Conservation (phyloP, 768 basidiomycete genomes). For the Gyrodon lividus region DNA sequence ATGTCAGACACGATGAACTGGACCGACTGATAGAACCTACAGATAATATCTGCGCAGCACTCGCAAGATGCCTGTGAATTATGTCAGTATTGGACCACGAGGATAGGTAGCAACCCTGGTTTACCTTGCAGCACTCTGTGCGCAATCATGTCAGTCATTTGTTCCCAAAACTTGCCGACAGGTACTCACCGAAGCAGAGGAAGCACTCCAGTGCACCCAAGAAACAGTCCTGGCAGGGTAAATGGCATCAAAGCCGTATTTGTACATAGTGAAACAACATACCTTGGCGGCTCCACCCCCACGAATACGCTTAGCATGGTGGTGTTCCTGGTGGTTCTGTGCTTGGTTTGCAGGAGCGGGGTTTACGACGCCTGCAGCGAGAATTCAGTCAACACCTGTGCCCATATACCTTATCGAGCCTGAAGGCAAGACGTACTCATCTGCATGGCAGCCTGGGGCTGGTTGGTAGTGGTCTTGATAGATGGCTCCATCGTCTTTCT, state of each 20-base stretch:
- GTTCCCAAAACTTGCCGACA: not conserved
- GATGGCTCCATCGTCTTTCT: conserved; percentile 30
- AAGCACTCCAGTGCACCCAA: conserved; percentile 61
- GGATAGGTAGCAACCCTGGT: not conserved
- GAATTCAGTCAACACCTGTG: not conserved
- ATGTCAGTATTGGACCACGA: not conserved
- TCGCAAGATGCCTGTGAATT: conserved; percentile 62
- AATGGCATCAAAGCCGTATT: not conserved
- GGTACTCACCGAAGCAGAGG: conserved; percentile 65
- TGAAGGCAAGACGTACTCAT: conserved; percentile 53
- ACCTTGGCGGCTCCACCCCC: conserved; percentile 74
- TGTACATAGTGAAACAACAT: not conserved
- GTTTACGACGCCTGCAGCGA: conserved; percentile 44
- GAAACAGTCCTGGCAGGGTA: conserved; percentile 58
- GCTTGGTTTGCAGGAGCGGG: conserved; percentile 37
- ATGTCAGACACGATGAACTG: conserved; percentile 2
- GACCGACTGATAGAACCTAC: conserved; percentile 38
- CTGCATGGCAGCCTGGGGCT: conserved; percentile 58
- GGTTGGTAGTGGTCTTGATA: conserved; percentile 40
- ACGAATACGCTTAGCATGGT: conserved; percentile 56
- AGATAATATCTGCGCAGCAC: conserved; percentile 66
- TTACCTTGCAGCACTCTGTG: conserved; percentile 70
- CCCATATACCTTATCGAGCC: not conserved
- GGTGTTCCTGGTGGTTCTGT: conserved; percentile 40
- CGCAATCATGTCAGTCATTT: not conserved